phyloP scores from a whole-genome alignment of 208 protist species.

The Acanthamoeba royreba region DNA sequence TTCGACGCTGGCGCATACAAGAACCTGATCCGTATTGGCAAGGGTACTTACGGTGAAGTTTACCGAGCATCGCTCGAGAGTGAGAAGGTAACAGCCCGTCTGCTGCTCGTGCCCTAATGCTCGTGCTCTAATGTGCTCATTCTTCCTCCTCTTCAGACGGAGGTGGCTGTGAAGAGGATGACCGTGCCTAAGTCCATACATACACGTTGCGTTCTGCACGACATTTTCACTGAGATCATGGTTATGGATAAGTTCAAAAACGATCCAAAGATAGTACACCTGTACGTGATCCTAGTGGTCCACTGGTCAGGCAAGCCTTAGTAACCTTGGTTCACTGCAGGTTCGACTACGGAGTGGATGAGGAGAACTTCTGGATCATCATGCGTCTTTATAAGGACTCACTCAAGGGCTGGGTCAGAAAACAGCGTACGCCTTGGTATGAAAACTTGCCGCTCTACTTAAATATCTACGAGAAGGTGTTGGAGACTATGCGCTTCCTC shows the following conservation, averaged over 20 bases:
- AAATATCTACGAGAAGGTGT: conserved; percentile 68
- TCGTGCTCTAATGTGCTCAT: neutral
- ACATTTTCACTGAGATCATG: conserved; percentile 81
- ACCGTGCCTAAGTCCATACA: conserved; percentile 50
- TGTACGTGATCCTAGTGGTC: conserved; percentile 47
- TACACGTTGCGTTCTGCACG: conserved; percentile 70
- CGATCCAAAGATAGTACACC: conserved; percentile 66
- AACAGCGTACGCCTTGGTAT: conserved; percentile 54
- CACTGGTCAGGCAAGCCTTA: conserved; percentile 55
- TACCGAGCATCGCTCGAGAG: conserved; percentile 68
- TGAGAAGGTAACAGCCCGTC: neutral
- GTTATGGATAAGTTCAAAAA: conserved; percentile 76
- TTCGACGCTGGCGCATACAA: conserved; percentile 56
- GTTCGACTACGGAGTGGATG: conserved; percentile 79
- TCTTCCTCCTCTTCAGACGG: neutral
- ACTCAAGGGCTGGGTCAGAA: conserved; percentile 72
- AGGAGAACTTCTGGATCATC: conserved; percentile 81
- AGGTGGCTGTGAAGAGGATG: conserved; percentile 67
- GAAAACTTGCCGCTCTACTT: conserved; percentile 65
- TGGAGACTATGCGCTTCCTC: conserved; percentile 56
- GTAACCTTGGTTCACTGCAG: neutral
- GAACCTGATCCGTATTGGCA: conserved; percentile 48
- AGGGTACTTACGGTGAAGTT: conserved; percentile 32
- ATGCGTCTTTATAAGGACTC: conserved; percentile 77
- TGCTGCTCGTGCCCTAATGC: neutral